Evolutionary conservation across 2,329 filamentous ascomycete species (phyloP).

Genomic region (Rhynchosporium secalis): DNA sequence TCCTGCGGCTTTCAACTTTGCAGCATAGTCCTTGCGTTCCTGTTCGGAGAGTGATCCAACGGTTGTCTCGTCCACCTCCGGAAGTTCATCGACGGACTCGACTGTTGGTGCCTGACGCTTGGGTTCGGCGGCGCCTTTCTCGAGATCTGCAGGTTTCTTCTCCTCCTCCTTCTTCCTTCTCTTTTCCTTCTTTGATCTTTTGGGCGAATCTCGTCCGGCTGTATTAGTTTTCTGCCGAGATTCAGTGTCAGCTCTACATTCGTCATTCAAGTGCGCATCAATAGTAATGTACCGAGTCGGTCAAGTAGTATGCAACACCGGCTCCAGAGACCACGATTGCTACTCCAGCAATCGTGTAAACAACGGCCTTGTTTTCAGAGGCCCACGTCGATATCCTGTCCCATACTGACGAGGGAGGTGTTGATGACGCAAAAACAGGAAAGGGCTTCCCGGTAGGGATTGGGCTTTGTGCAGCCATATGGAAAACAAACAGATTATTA

Average conservation of each 20-base stretch:
- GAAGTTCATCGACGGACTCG: slow-evolving; percentile 66
- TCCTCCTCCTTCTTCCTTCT: slow-evolving; percentile 82
- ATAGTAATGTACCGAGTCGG: slow-evolving; percentile 51
- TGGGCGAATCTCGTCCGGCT: slow-evolving; percentile 47
- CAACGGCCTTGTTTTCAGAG: slow-evolving; percentile 90
- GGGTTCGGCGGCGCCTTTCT: slow-evolving; percentile 50
- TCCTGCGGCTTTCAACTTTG: slow-evolving; percentile 89
- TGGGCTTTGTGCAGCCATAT: slow-evolving; percentile 36
- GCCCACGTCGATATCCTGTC: slow-evolving; percentile 90
- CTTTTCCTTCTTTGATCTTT: slow-evolving; percentile 86
- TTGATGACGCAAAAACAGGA: slow-evolving; percentile 39
- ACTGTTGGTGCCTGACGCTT: slow-evolving; percentile 53
- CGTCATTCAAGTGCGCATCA: slow-evolving; percentile 17
- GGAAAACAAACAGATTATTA: slow-evolving; percentile 31
- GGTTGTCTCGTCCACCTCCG: slow-evolving; percentile 61
- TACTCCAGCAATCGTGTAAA: slow-evolving; percentile 94
- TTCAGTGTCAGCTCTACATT: slow-evolving; percentile 25
- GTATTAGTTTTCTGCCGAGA: slow-evolving; percentile 32
- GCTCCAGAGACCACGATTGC: slow-evolving; percentile 89
- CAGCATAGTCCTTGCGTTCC: slow-evolving; percentile 82
- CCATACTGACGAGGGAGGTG: slow-evolving; percentile 53
- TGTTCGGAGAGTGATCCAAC: slow-evolving; percentile 54
- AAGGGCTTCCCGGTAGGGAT: slow-evolving; percentile 34
- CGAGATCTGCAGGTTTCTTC: slow-evolving; percentile 70
- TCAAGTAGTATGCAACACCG: slow-evolving; percentile 90